Evolutionary conservation across 2,329 filamentous ascomycete genomes (phyloP), one percentile per base, ranked within the genome.

Genomic region (Periglandula ipomoeae): DNA sequence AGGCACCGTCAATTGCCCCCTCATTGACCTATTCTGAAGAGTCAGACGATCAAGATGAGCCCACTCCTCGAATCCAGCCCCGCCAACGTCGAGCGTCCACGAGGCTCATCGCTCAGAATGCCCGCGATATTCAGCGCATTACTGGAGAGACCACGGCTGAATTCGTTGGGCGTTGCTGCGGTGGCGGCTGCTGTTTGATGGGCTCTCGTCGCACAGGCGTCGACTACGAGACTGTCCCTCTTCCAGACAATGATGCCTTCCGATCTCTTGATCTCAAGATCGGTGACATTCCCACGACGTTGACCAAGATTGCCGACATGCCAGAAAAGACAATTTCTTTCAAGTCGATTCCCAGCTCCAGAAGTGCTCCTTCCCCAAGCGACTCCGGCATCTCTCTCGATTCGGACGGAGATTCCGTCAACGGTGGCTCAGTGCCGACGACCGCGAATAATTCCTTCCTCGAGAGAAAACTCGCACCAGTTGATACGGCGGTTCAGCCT

Each of bases 211-310:
- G 67, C 45, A 64, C 71, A 2, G 69, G 68, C 27, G 52, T 79
- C 41, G 67, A 76, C 37, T 79, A 74, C 50, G 79, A 82, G 58
- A 62, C 61, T 6, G 64, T 84, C 19, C 59, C 70, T 15, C 61
- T 80, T 2, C 90, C 91, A 1, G 82, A 93, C 64, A 97, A 95
- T 59, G 78, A 84, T 51, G 93, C 93, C 15, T 98, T 87, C 70
- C 77, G 80, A 49, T 87, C 84, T 52, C 75, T 98, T 44, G 75
- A 82, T 46, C 76, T 97, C 56, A 86, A 84, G 58, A 75, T 97
- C 52, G 81, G 82, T 50, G 76, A 82, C 27, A 80, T 97, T 47
- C 85, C 84, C 5, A 87, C 82, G 44, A 73, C 77, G 17, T 72
- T 97, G 52, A 88, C 83, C 37, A 83, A 81, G 56, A 70, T 90